Base-by-base conservation (phyloP, 495 filamentous ascomycete genomes). In the Xanthoparmelia taractica region DNA sequence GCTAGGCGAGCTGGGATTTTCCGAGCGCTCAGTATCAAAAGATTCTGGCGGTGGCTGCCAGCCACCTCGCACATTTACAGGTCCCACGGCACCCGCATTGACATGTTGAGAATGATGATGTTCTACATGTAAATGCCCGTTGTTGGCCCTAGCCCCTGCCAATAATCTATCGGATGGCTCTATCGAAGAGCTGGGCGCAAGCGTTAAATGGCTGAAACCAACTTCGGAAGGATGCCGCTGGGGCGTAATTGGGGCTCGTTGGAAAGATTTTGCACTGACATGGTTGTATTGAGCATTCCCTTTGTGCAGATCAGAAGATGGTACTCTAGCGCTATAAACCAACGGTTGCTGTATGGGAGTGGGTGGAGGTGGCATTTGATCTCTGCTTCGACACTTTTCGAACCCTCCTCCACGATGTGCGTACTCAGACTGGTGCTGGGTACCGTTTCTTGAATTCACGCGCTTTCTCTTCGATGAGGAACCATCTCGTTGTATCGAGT, bases 331-430 rank as follows among this genome's bases (percentile, higher is more conserved):
- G 15, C 23, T 15, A 38, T 43, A 52, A 17, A 34, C 55, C 47
- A 40, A 29, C 1, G 55, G 41, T 12, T 61, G 27, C 40, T 27
- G 61, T 23, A 27, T 54, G 41, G 60, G 58, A 13, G 52, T 20
- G 13, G 65, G 58, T 45, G 67, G 67, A 11, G 65, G 67, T n/a
- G 67, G 67, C 67, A 69, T 69, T 27, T 59, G 57, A 45, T 67
- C 65, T 63, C 55, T 65, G 54, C 65, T 67, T 17, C 17, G 41
- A 40, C 41, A 1, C 33, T 40, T 52, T 29, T n/a, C 33, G 52
- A 38, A 48, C 11, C n/a, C 41, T 29, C 33, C 33, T n/a, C 58
- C 48, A 17, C 10, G 18, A 29, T 25, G 18, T 13, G 15, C 23
- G 50, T 59, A 17, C 17, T 48, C 29, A 25, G 54, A 8, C 33